These are phyloP conservation scores for Eremochloa ophiuroides DNA, from an alignment of 176 grass and related monocot genomes.

Conservation along the genomic window DNA sequence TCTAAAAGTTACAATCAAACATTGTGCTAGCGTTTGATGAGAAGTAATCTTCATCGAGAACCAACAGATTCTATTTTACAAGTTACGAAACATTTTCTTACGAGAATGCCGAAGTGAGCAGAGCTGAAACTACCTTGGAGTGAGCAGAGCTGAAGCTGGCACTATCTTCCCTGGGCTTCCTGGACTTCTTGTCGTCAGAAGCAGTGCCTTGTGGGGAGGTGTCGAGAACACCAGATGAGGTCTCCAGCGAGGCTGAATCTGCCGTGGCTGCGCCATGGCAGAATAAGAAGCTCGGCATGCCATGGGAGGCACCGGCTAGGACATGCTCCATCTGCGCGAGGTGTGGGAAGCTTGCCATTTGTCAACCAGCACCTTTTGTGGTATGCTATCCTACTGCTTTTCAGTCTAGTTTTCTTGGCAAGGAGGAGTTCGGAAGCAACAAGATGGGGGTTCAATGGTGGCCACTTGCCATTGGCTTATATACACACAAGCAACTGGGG, in stretches of 20 bases:
- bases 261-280: slow-evolving; percentile 18
- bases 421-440: slow-evolving; percentile 23
- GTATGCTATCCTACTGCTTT: neutral
- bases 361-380: neutral
- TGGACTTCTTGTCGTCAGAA: slow-evolving; percentile 49
- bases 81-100: too few species aligned
- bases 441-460: slow-evolving; percentile 17
- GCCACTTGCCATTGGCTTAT: slow-evolving; percentile 34
- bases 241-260: slow-evolving; percentile 31
- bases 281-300: slow-evolving; percentile 35
- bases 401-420: slow-evolving; percentile 22
- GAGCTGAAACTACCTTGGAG: slow-evolving; percentile 37
- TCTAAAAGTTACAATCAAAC: too few species aligned
- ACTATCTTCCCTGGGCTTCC: slow-evolving; percentile 32
- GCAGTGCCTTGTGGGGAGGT: slow-evolving; percentile 13
- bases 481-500: slow-evolving; percentile 31
- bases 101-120: neutral
- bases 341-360: slow-evolving; percentile 50
- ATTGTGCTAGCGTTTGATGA: too few species aligned
- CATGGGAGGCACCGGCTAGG: slow-evolving; percentile 22
- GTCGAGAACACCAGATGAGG: slow-evolving; percentile 41
- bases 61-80: too few species aligned
- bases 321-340: slow-evolving; percentile 47
- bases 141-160: neutral
- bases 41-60: too few species aligned